Base-by-base conservation (phyloP, 352 stramenopile species). In the Phytophthora kernoviae region DNA sequence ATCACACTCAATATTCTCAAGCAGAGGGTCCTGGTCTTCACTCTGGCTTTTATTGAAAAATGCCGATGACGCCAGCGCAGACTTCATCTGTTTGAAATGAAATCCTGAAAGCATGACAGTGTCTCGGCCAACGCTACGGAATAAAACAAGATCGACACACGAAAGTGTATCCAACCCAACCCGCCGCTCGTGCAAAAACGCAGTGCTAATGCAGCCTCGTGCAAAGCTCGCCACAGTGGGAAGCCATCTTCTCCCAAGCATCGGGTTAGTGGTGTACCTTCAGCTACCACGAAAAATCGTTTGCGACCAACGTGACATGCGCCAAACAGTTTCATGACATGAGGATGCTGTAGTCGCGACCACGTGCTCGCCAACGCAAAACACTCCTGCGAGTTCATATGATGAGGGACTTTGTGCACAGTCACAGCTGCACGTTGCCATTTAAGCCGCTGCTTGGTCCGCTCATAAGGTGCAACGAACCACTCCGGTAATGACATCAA, bases 391-490 rank as follows among this genome's bases (percentile, higher is more conserved):
- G 45, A 54, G 5, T 15, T 54, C 50, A 64, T 58, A 30, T 1
- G 27, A 21, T n/a, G 18, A 11, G 66, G 52, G 33, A 51, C 56
- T 26, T 62, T 68, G 14, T 61, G 55, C 11, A 71, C 53, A 1
- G 42, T 63, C 17, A 71, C 68, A 42, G 42, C 56, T 43, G 60
- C 56, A 12, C 58, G 59, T 40, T 74, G 68, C 59, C 64, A 77
- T 27, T 67, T 66, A 21, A 62, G 30, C 14, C 62, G 59, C 26
- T 74, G 64, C 30, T 64, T 62, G 7, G 60, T 59, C 12, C 53
- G 55, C 11, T 73, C 68, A 30, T 66, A 66, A 2, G 60, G 67
- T 30, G 67, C 59, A 24, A 72, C 56, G 62, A 76, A 73, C 63
- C 68, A 76, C 44, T 62, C 49, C 2, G 68, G 68, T 24, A 76